Conservation (phyloP, 176 grass and related monocot species). For the Rhynchospora tenuis region DNA sequence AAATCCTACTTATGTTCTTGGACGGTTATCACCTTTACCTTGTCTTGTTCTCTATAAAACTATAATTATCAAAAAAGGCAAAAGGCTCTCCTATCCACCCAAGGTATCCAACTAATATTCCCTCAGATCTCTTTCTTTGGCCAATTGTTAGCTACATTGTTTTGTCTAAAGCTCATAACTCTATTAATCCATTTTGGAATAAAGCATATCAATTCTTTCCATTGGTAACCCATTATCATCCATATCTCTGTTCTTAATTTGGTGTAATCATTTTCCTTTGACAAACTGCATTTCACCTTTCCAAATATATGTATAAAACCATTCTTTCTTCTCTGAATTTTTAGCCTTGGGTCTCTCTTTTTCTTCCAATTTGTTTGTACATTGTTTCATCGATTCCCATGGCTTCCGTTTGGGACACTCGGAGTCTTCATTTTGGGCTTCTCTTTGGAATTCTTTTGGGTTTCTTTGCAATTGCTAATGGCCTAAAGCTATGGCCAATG, state of each 20-base stretch:
- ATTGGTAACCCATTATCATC: slow-evolving; percentile 3
- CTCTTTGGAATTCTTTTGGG: slow-evolving; percentile 36
- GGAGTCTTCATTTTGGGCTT: slow-evolving; percentile 30
- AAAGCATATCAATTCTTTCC: background rate
- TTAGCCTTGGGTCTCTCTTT: background rate
- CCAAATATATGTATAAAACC: background rate
- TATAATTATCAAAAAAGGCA: background rate
- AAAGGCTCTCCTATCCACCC: background rate
- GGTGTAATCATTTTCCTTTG: background rate
- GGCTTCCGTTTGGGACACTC: background rate
- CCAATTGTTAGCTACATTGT: background rate
- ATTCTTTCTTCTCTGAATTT: background rate
- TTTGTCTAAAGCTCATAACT: background rate
- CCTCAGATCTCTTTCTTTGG: slow-evolving; percentile 23
- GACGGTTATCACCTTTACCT: slow-evolving; percentile 9
- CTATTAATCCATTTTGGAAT: background rate
- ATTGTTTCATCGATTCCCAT: slow-evolving; percentile 1
- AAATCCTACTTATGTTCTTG: background rate
- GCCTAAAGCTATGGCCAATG: slow-evolving; percentile 84
- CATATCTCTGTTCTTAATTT: background rate
- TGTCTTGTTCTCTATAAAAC: slow-evolving; percentile 5
- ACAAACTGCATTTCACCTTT: background rate
- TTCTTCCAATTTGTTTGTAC: slow-evolving; percentile 6
- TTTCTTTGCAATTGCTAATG: slow-evolving; percentile 30
- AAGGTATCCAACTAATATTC: slow-evolving; percentile 6